Conservation (phyloP, 257 asterid species). For the Solanum etuberosum region DNA sequence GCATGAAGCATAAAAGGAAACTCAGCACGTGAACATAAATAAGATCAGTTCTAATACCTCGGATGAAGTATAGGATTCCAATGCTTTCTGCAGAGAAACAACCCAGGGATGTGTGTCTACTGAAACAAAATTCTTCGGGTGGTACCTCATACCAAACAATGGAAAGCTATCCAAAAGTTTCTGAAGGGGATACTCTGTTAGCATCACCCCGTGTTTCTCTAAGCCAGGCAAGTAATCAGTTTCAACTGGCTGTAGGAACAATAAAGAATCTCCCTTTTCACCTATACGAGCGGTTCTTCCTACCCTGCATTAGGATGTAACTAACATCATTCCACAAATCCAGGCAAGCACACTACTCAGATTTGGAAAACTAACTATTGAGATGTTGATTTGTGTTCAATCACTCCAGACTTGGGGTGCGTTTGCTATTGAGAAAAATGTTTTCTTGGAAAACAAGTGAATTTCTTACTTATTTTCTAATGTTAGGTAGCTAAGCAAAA, state of each 20-base stretch:
- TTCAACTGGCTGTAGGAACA: conserved; percentile 77
- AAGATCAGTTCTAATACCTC: conserved; percentile 36
- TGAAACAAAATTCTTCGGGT: conserved; percentile 41
- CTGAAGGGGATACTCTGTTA: conserved; percentile 67
- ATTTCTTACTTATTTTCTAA: background rate
- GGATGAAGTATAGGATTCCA: conserved; percentile 51
- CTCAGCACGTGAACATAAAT: background rate
- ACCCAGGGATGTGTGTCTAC: conserved; percentile 85
- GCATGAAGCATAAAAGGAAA: background rate
- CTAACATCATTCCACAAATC: background rate
- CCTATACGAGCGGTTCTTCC: conserved; percentile 99
- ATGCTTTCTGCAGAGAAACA: conserved; percentile 62
- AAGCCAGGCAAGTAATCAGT: conserved; percentile 65
- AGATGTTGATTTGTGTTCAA: background rate
- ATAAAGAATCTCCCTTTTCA: conserved; percentile 66
- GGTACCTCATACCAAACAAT: conserved; percentile 25
- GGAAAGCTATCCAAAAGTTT: conserved; percentile 59
- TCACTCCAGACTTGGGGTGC: background rate
- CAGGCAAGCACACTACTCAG: background rate
- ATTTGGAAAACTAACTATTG: background rate
- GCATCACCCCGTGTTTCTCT: conserved; percentile 68
- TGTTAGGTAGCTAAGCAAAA: background rate
- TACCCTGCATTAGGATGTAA: conserved; percentile 44
- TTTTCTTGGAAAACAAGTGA: background rate
- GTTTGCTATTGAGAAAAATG: background rate